These are phyloP conservation scores for Oryza brachyantha DNA, from an alignment of 176 grass and related monocot species.

Conservation along the genomic window DNA sequence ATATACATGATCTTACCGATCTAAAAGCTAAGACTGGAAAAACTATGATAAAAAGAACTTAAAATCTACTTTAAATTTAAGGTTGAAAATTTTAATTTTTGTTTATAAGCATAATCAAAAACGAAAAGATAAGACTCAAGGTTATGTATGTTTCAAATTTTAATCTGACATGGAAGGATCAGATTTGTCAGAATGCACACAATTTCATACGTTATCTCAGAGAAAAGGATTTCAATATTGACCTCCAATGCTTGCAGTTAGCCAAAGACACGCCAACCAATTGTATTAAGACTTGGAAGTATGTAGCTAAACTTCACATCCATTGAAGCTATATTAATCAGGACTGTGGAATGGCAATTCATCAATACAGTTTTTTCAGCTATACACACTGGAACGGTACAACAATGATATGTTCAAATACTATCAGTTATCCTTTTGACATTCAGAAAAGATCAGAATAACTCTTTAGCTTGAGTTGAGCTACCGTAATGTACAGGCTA, in stretches of 20 bases:
- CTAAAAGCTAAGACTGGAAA: too few species aligned
- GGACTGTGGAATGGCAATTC: background rate
- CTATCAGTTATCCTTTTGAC: slow-evolving; percentile 6
- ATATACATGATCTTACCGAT: too few species aligned
- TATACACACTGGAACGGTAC: slow-evolving; percentile 1
- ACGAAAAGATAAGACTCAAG: too few species aligned
- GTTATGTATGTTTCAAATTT: background rate
- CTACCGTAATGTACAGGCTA: background rate
- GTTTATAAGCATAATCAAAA: too few species aligned
- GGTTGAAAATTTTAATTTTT: too few species aligned
- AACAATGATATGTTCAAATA: background rate
- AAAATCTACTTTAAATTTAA: too few species aligned
- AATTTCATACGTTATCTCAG: background rate
- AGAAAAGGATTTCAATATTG: background rate
- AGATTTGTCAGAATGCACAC: background rate
- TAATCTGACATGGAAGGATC: background rate
- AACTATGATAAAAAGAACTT: too few species aligned
- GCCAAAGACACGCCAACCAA: too few species aligned
- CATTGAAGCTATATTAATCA: background rate
- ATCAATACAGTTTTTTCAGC: background rate
- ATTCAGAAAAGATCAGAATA: slow-evolving; percentile 17
- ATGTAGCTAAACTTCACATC: background rate
- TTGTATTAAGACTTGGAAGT: background rate
- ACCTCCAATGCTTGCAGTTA: background rate
- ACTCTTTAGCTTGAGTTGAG: slow-evolving; percentile 6